Evolutionary conservation across 2,329 filamentous ascomycete species (phyloP).

Genomic region (Botrytis squamosa): DNA sequence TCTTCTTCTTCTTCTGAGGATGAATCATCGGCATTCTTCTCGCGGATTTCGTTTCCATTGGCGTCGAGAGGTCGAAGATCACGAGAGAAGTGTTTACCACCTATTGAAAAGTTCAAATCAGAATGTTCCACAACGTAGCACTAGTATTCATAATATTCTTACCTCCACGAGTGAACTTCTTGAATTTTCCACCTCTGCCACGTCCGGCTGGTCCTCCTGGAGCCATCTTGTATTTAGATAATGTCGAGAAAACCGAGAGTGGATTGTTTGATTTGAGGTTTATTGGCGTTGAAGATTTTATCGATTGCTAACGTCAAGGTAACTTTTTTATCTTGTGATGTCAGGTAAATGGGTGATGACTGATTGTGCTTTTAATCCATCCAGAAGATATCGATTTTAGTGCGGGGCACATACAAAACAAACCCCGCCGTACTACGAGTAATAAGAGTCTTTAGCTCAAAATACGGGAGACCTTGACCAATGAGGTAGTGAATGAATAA

Average conservation of each 20-base stretch:
- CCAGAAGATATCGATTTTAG: slow-evolving; percentile 6
- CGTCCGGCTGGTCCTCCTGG: slow-evolving; percentile 47
- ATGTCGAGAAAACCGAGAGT: neutral
- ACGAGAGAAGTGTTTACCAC: slow-evolving; percentile 93
- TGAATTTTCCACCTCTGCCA: slow-evolving; percentile 89
- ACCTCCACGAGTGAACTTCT: slow-evolving; percentile 92
- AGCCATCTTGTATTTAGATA: slow-evolving; percentile 43
- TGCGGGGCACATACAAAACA: slow-evolving; percentile 1
- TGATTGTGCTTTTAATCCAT: slow-evolving; percentile 8
- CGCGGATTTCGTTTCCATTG: slow-evolving; percentile 84
- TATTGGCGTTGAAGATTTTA: neutral
- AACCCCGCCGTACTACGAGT: slow-evolving; percentile 1
- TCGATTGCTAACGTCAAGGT: neutral
- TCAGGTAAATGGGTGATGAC: slow-evolving; percentile 3
- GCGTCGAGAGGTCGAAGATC: slow-evolving; percentile 84
- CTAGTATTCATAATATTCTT: slow-evolving; percentile 36
- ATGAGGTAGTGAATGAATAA: neutral
- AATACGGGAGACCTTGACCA: neutral
- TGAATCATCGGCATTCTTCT: slow-evolving; percentile 61
- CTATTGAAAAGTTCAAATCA: slow-evolving; percentile 47
- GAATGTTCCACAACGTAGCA: neutral
- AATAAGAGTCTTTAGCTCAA: neutral
- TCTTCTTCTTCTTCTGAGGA: slow-evolving; percentile 53
- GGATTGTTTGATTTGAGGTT: neutral
- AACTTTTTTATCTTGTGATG: slow-evolving; percentile 6